Evolutionary conservation across 2,329 filamentous ascomycete species (phyloP).

Genomic region (Ophiostoma montium): DNA sequence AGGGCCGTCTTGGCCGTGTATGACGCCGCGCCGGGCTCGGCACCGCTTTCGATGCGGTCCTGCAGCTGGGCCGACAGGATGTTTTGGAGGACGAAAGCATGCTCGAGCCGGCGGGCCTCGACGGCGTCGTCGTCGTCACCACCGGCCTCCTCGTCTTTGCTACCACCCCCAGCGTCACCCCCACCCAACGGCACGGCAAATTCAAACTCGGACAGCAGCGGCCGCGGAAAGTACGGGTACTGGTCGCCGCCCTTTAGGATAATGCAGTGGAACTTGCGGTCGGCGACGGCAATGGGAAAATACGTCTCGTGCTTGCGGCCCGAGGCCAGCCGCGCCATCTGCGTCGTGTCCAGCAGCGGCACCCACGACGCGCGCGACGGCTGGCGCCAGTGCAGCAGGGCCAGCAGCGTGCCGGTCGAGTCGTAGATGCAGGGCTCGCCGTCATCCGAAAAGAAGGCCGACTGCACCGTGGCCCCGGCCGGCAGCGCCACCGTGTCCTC

Average conservation of each 20-base stretch:
- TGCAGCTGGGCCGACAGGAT: constrained; percentile 60
- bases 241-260: constrained; percentile 92
- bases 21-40: constrained; percentile 44
- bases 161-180: no score
- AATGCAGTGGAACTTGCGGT: constrained; percentile 92
- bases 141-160: constrained; percentile 19
- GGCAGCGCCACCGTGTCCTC: constrained; percentile 83
- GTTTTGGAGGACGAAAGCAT: constrained; percentile 63
- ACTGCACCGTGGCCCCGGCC: constrained; percentile 57
- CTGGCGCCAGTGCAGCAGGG: constrained; percentile 80
- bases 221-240: constrained; percentile 85
- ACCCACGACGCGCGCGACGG: constrained; percentile 81
- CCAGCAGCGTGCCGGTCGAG: constrained; percentile 73
- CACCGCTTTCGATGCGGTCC: constrained; percentile 47
- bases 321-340: constrained; percentile 64
- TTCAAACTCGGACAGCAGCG: constrained; percentile 82
- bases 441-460: constrained; percentile 80
- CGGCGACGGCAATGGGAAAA: constrained; percentile 88
- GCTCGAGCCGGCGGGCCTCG: constrained; percentile 56
- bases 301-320: constrained; percentile 83
- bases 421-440: constrained; percentile 98
- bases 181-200: constrained; percentile 66
- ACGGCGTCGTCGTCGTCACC: constrained; percentile 16
- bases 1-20: constrained; percentile 53
- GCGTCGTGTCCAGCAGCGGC: constrained; percentile 78